phyloP scores from a whole-genome alignment of 352 stramenopile genomes.

The Nothophytophthora sp. region DNA sequence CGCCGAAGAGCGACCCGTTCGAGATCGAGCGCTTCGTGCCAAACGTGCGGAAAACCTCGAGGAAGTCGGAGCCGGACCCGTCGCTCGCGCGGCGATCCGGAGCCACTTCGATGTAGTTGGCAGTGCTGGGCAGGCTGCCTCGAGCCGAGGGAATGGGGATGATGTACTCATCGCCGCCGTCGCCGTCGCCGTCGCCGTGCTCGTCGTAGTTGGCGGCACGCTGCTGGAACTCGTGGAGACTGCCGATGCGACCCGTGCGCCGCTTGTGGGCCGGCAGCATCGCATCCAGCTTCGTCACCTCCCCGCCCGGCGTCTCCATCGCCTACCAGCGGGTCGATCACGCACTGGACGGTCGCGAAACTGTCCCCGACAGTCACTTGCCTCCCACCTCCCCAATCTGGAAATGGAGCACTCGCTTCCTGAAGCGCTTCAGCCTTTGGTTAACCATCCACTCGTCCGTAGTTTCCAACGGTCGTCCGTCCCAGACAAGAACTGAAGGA shows the following conservation, averaged over 20 bases:
- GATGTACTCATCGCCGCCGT: conserved; percentile 22
- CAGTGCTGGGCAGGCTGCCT: no score
- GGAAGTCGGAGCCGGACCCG: conserved; percentile 36
- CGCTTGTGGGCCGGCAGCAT: conserved; percentile 67
- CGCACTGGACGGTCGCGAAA: no score
- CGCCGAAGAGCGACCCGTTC: conserved; percentile 65
- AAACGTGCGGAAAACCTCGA: conserved; percentile 36
- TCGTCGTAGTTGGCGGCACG: conserved; percentile 59
- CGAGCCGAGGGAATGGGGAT: conserved; percentile 18
- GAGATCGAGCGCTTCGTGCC: conserved; percentile 50
- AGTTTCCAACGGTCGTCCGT: no score
- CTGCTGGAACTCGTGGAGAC: conserved; percentile 85
- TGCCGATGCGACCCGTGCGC: conserved; percentile 68
- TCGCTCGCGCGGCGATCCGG: conserved; percentile 17
- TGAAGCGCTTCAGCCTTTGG: no score
- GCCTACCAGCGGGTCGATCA: no score
- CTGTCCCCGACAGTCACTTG: no score
- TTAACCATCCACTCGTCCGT: no score
- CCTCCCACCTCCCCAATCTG: no score
- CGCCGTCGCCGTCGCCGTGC: conserved; percentile 3
- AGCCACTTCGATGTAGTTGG: conserved; percentile 18
- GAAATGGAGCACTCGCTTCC: no score
- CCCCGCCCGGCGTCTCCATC: conserved; percentile 20
- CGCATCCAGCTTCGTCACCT: conserved; percentile 6
- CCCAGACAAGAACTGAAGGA: no score